Evolutionary conservation across 352 stramenopile genomes (phyloP).

Genomic region (Globisporangium nunn): DNA sequence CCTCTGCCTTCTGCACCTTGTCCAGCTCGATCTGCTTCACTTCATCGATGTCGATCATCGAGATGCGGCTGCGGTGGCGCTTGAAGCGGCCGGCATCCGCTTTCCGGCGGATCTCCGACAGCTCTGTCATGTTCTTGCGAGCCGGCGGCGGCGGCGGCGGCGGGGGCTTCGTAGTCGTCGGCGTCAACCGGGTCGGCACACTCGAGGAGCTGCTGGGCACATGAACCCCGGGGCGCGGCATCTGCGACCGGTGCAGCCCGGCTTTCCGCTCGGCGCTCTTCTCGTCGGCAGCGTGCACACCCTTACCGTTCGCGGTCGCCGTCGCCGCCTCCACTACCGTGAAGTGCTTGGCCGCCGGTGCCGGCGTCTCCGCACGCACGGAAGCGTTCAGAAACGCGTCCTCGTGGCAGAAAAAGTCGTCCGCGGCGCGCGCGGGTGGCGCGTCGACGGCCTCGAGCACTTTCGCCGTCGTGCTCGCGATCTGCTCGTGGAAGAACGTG

Average conservation of each 20-base stretch:
- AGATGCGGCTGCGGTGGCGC: conserved; percentile 76
- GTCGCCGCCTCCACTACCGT: conserved; percentile 38
- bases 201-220: conserved; percentile 5
- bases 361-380: conserved; percentile 33
- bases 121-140: conserved; percentile 50
- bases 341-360: conserved; percentile 47
- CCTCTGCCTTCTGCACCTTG: conserved; percentile 78
- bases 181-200: conserved; percentile 20
- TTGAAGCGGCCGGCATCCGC: conserved; percentile 79
- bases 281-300: conserved; percentile 4
- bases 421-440: conserved; percentile 9
- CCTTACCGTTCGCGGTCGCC: conserved; percentile 11
- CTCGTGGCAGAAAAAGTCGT: conserved; percentile 63
- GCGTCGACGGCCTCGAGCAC: conserved; percentile 37
- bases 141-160: conserved; percentile 42
- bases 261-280: conserved; percentile 27
- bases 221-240: conserved; percentile 23
- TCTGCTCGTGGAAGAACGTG: conserved; percentile 60
- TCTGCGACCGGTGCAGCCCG: conserved; percentile 35
- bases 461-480: conserved; percentile 30
- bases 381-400: conserved; percentile 59
- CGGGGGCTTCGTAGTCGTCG: conserved; percentile 19
- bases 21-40: conserved; percentile 86
- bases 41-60: conserved; percentile 85
- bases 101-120: conserved; percentile 80